Conservation (phyloP, 768 basidiomycete species). For the Termitomyces titanicus region DNA sequence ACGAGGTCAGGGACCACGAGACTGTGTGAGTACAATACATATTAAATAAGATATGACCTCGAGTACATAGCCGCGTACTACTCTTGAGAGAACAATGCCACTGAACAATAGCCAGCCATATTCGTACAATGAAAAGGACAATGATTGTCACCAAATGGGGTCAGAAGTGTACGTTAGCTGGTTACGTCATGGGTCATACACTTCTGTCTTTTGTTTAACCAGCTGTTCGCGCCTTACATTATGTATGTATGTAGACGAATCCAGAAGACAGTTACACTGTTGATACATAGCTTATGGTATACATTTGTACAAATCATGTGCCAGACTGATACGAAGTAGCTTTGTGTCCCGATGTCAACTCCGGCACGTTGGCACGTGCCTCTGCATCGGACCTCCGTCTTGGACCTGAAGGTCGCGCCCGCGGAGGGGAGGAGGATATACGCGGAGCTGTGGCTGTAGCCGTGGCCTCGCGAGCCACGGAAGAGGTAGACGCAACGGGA, state of each 20-base stretch:
- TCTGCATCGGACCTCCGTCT: slow-evolving; percentile 19
- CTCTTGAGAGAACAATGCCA: slow-evolving; percentile 4
- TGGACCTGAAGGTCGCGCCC: slow-evolving; percentile 33
- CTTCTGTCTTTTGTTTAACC: too few relatives aligned
- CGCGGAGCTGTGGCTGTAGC: not conserved
- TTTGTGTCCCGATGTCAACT: not conserved
- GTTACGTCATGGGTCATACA: too few relatives aligned
- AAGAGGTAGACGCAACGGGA: not conserved
- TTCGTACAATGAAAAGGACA: not conserved
- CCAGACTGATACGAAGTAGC: not conserved
- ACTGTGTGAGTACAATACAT: not conserved
- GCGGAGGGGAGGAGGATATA: slow-evolving; percentile 15
- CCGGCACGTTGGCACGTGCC: slow-evolving; percentile 5
- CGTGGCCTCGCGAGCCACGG: not conserved
- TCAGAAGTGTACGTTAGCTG: too few relatives aligned
- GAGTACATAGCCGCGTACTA: not conserved
- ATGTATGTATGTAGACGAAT: too few relatives aligned
- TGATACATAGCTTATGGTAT: not conserved
- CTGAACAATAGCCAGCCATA: slow-evolving; percentile 1
- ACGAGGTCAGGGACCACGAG: slow-evolving; percentile 7
- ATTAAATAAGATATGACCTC: slow-evolving; percentile 1
- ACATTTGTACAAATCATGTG: slow-evolving; percentile 5
- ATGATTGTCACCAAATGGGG: not conserved
- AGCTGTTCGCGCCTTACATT: too few relatives aligned
- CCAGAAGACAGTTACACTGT: not conserved